Percentiles rank a stretch among this genome's conserved stretches.
These are phyloP conservation scores for Haematococcus lacustris DNA, from an alignment of 139 green algal species.

Conservation along the genomic window DNA sequence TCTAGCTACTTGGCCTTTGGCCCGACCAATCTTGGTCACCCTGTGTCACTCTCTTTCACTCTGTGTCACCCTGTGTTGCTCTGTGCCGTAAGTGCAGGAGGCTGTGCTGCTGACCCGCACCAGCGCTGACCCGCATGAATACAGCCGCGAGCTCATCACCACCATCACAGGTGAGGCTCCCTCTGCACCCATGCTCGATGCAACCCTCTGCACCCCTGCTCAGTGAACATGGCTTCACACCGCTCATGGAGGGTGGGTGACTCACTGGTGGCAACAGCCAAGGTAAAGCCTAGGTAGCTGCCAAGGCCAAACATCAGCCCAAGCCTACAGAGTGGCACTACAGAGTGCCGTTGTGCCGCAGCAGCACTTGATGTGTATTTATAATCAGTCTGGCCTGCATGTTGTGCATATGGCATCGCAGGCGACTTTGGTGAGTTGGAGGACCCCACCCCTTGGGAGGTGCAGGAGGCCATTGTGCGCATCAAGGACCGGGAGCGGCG, in stretches of 20 bases:
- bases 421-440: constrained; percentile 29
- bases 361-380: too few relatives aligned
- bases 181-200: too few relatives aligned
- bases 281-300: too few relatives aligned
- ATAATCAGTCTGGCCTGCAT: not conserved
- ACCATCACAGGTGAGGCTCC: constrained; percentile 21
- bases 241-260: too few relatives aligned
- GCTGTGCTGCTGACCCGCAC: constrained; percentile 37
- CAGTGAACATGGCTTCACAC: too few relatives aligned
- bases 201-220: too few relatives aligned
- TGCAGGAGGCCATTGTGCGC: constrained; percentile 30
- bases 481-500: constrained; percentile 37
- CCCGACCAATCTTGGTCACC: too few relatives aligned
- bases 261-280: too few relatives aligned
- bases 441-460: constrained; percentile 55
- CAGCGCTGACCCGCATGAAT: constrained; percentile 36
- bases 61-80: not conserved
- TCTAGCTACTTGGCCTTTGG: too few relatives aligned
- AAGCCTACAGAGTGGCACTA: too few relatives aligned
- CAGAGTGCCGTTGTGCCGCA: too few relatives aligned
- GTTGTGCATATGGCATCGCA: not conserved
- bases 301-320: too few relatives aligned
- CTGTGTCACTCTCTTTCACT: not conserved
- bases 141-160: constrained; percentile 19
- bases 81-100: constrained; percentile 22